Evolutionary conservation across 2,329 filamentous ascomycete species (phyloP), one percentile per base, ranked within the genome.

Genomic region (Stromatinia cepivora): DNA sequence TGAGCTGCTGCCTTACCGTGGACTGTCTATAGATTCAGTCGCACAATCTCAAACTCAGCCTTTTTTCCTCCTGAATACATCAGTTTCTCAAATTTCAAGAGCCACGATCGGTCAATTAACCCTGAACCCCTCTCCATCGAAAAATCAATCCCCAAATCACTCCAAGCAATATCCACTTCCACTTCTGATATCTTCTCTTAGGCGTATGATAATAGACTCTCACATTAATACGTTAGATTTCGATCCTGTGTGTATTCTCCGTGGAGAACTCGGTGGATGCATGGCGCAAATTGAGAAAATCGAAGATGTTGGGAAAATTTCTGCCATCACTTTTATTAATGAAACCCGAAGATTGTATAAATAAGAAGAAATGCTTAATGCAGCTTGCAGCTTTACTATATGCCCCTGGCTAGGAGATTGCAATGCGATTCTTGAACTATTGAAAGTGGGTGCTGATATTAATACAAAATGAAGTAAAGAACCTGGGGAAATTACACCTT

Each of bases 201-300:
- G 48, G 15, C 52, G 70, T 9, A 71, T 73, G 31, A 63, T 63
- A 45, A 59, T 70, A 1, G 64, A 69, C 17, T 46, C 70, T 34
- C 66, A 72, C 22, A 63, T 71, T 48, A 50, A 57, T 10, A 56
- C 20, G 25, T 64, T 73, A 0, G 70, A 73, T 59, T 72, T 74
- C n/a, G 70, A 73, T 34, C 70, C 70, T 1, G 72, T 71, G 70
- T 73, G 72, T 58, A 72, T 73, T 28, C 69, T 74, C 5, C 67
- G 65, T 13, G 70, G 70, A 28, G 69, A 73, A 39, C 45, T 73
- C 15, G 66, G 70, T 3, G 72, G 72, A 11, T 73, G 70, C 48
- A 54, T 50, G 34, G 34, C 50, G 3, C 70, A 73, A 31, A 56
- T 72, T 10, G 45, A 46, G 9, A 62, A 70, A 45, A 54, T 73